Evolutionary conservation across 83 land plant species (phyloP), one percentile per base, ranked within the genome.

Genomic region (Picea abies): DNA sequence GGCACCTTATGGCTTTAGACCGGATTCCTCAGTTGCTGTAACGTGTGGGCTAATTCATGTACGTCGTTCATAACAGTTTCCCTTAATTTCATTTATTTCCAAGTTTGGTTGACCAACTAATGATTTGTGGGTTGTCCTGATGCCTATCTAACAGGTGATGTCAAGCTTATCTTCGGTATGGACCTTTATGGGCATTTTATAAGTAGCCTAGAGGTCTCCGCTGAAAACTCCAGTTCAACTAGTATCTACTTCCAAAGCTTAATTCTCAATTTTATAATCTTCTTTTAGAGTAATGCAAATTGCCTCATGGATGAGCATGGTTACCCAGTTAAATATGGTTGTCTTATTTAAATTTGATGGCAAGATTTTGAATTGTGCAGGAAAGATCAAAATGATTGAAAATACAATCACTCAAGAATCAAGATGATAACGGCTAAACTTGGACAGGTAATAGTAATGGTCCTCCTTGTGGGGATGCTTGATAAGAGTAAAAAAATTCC

Each of bases 211-310:
- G 29, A 29, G 29, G 29, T 29, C 29, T 29, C 61, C 32, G 87
- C 82, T 15, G 82, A 77, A 22, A 32, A 44, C 69, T 64, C 67
- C 23, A 23, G 52, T 20, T 84, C 32, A 78, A 63, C 19, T 4
- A 1, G 64, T 63, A 49, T 63, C 64, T 20, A 63, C 5, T 63
- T 17, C 19, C 64, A 17, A 9, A 17, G 19, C 19, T 4, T 19
- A 9, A 5, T 4, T 63, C 64, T 63, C 4, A 63, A 17, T 20
- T 20, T 63, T 63, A 19, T 63, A 19, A n/a, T 63, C 65, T 63
- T 63, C 22, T 63, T n/a, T 19, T 22, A 19, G 8, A 19, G 65
- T n/a, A 63, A 63, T 11, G 65, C 22, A 63, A 63, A 20, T 20
- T 63, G 22, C 22, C 22, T 19, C 65, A 63, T n/a, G 6, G 5